These are phyloP conservation scores for Solanum chacoense DNA, from an alignment of 305 asterid genomes.

Conservation along the genomic window DNA sequence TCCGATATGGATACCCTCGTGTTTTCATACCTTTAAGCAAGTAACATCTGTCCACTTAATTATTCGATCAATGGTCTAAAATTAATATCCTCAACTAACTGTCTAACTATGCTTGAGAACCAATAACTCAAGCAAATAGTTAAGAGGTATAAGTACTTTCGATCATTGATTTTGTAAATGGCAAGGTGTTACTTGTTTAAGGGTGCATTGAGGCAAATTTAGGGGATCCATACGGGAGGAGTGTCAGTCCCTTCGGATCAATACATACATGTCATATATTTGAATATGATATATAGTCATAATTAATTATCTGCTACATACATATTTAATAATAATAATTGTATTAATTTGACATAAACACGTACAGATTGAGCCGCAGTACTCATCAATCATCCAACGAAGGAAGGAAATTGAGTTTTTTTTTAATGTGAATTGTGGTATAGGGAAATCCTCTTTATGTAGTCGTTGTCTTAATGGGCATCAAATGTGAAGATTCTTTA, in stretches of 20 bases:
- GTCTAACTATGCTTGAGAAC: background rate
- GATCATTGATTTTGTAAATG: too few species aligned
- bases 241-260: too few species aligned
- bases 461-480: background rate
- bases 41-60: background rate
- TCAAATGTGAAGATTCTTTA: background rate
- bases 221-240: too few species aligned
- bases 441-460: background rate
- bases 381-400: background rate
- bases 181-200: too few species aligned
- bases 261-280: too few species aligned
- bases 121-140: background rate
- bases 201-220: too few species aligned
- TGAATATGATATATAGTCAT: background rate
- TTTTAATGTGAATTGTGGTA: background rate
- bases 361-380: background rate
- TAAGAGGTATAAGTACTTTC: background rate
- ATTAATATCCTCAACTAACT: background rate
- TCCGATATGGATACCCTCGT: background rate
- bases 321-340: background rate
- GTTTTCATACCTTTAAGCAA: background rate
- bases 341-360: background rate
- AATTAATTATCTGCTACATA: background rate
- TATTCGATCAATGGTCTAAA: too few species aligned
- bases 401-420: background rate